A percentile compares a stretch with the other conserved stretches of the same genome.
These are phyloP conservation scores for Diospyros lotus DNA, from an alignment of 148 eudicot species.

Conservation along the genomic window DNA sequence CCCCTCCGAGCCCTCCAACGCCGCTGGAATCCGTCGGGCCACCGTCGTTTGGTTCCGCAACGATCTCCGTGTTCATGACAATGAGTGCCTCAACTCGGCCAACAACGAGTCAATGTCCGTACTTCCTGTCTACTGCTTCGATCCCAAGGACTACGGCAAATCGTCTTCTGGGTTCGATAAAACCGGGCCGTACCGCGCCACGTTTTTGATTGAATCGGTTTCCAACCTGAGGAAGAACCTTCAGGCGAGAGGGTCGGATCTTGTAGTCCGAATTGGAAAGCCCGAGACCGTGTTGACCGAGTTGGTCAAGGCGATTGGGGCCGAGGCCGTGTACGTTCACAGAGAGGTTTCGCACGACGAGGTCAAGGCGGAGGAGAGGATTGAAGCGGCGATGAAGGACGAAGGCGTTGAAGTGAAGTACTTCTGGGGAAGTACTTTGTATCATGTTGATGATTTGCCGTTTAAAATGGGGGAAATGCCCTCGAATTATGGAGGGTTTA, in stretches of 20 bases:
- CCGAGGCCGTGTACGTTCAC: conserved; percentile 72
- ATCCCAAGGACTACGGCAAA: conserved; percentile 77
- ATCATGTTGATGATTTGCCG: conserved; percentile 92
- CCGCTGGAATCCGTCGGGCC: conserved; percentile 57
- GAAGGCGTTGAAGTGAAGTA: conserved; percentile 90
- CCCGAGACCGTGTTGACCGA: conserved; percentile 77
- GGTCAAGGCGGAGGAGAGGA: conserved; percentile 67
- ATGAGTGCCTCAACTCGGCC: conserved; percentile 68
- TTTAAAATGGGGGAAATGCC: conserved; percentile 86
- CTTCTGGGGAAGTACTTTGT: conserved; percentile 97
- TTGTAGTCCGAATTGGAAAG: conserved; percentile 75
- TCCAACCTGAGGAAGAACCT: conserved; percentile 64
- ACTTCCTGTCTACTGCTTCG: conserved; percentile 83
- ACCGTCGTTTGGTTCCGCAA: conserved; percentile 87
- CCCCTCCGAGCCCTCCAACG: conserved; percentile 67
- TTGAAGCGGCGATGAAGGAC: conserved; percentile 69
- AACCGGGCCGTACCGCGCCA: conserved; percentile 85
- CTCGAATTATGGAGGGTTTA: conserved; percentile 83
- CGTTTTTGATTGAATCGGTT: conserved; percentile 74
- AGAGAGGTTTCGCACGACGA: conserved; percentile 82
- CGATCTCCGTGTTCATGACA: conserved; percentile 80
- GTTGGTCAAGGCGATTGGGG: conserved; percentile 73
- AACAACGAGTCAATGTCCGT: conserved; percentile 73
- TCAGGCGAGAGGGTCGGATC: conserved; percentile 76
- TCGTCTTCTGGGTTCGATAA: conserved; percentile 87